Evolutionary conservation across 495 filamentous ascomycete species (phyloP).

Genomic region (Aspergillus hancockii): DNA sequence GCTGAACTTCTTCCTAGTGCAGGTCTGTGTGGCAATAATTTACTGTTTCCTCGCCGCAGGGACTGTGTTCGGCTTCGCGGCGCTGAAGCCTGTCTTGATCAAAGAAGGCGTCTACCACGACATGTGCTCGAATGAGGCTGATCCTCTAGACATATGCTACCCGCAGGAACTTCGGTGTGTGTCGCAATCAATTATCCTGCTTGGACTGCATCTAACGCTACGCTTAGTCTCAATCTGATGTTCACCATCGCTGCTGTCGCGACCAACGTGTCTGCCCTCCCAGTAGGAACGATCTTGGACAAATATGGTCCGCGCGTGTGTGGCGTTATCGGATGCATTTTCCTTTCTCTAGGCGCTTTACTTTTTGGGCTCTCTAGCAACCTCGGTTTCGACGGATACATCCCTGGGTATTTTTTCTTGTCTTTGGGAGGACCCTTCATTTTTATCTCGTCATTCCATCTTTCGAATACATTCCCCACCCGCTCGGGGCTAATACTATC

Average conservation of each 20-base stretch:
- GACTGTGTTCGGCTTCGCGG: conserved; percentile 77
- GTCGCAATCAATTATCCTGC: not conserved
- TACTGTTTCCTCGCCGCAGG: conserved; percentile 84
- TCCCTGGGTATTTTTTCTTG: conserved; percentile 77
- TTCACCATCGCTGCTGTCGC: conserved; percentile 89
- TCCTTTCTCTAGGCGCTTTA: conserved; percentile 67
- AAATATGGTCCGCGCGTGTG: conserved; percentile 76
- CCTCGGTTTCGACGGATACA: conserved; percentile 69
- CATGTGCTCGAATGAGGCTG: conserved; percentile 58
- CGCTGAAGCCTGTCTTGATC: conserved; percentile 79
- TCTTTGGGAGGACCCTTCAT: conserved; percentile 87
- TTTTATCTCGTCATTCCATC: conserved; percentile 88
- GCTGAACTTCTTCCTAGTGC: conserved; percentile 23
- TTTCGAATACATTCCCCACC: conserved; percentile 89
- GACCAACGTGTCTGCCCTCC: conserved; percentile 79
- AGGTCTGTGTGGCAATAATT: conserved; percentile 59
- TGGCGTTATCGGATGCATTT: conserved; percentile 69
- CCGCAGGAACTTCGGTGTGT: conserved; percentile 72
- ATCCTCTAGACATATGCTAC: conserved; percentile 65
- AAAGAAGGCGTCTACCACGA: conserved; percentile 72
- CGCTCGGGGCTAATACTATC: conserved; percentile 84
- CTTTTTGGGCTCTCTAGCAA: conserved; percentile 68
- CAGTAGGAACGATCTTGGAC: conserved; percentile 84
- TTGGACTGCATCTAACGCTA: not conserved
- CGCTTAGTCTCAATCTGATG: conserved; percentile 76